These are phyloP conservation scores for Rhizopus sp. DNA, from an alignment of 371 early-diverging fungal species.

Conservation along the genomic window DNA sequence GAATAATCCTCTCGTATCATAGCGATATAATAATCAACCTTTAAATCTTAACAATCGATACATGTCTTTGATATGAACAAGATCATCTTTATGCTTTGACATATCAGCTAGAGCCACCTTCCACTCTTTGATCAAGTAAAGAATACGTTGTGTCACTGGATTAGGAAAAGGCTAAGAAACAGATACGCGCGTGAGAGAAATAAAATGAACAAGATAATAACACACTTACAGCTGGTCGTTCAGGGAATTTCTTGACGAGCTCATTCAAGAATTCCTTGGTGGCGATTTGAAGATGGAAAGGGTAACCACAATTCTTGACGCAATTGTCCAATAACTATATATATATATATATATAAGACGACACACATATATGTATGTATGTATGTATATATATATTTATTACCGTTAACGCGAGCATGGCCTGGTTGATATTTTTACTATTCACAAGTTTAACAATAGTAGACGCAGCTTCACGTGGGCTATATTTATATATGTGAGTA, in stretches of 20 bases:
- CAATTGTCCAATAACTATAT: constrained; percentile 88
- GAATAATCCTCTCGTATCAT: not conserved
- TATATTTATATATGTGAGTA: constrained; percentile 23
- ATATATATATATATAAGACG: not conserved
- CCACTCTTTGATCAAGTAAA: constrained; percentile 96
- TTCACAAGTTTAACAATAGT: constrained; percentile 82
- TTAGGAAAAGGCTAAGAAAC: constrained; percentile 46
- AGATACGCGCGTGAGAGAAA: not conserved
- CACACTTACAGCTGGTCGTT: constrained; percentile 74
- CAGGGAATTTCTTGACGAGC: constrained; percentile 93
- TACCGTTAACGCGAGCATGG: constrained; percentile 81
- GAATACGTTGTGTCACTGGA: constrained; percentile 78
- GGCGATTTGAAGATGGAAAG: constrained; percentile 94
- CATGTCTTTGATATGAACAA: constrained; percentile 94
- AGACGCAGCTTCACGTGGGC: constrained; percentile 89
- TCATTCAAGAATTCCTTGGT: constrained; percentile 97
- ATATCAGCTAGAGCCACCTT: constrained; percentile 82
- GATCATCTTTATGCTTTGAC: constrained; percentile 90
- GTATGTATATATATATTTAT: no score
- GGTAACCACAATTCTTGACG: constrained; percentile 97
- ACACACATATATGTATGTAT: not conserved
- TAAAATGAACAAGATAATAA: not conserved
- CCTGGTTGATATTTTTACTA: constrained; percentile 68
- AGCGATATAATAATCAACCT: constrained; percentile 40
- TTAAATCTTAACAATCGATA: constrained; percentile 85